Evolutionary conservation across 371 early-diverging fungal genomes (phyloP).

Genomic region (Rhizopus sp.): DNA sequence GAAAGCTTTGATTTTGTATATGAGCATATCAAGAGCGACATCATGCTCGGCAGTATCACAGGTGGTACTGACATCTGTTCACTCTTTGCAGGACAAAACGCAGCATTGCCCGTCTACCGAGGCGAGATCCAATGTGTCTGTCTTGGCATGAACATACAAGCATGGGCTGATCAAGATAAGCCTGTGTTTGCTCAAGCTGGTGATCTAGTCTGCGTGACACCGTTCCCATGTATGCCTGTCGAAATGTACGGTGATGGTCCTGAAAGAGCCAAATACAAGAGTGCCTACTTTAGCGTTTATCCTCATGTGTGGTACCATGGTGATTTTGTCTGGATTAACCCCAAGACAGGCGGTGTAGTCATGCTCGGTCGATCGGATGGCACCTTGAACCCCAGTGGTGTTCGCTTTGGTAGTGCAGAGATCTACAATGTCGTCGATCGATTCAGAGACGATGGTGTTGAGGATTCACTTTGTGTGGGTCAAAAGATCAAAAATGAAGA

Average conservation of each 20-base stretch:
- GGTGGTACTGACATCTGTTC: slow-evolving; percentile 98
- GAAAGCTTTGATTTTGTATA: slow-evolving; percentile 93
- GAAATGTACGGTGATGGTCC: slow-evolving; percentile 86
- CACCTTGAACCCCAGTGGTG: slow-evolving; percentile 95
- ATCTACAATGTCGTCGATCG: slow-evolving; percentile 90
- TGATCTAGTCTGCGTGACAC: slow-evolving; percentile 89
- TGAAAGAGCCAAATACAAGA: slow-evolving; percentile 71
- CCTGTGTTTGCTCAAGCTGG: slow-evolving; percentile 78
- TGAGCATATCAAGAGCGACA: slow-evolving; percentile 74
- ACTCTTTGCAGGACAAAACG: slow-evolving; percentile 89
- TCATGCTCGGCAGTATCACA: slow-evolving; percentile 91
- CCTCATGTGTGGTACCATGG: slow-evolving; percentile 93
- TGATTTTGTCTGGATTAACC: slow-evolving; percentile 88
- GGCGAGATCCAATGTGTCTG: slow-evolving; percentile 94
- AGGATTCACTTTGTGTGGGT: slow-evolving; percentile 72
- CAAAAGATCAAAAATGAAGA: slow-evolving; percentile 74
- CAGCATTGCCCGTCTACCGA: slow-evolving; percentile 86
- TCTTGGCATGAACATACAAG: slow-evolving; percentile 94
- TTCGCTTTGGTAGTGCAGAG: slow-evolving; percentile 95
- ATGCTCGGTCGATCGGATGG: slow-evolving; percentile 97
- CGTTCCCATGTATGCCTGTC: slow-evolving; percentile 98
- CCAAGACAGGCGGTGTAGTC: slow-evolving; percentile 87
- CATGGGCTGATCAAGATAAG: slow-evolving; percentile 77
- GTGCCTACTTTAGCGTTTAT: slow-evolving; percentile 90
- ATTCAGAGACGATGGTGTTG: slow-evolving; percentile 44